Evolutionary conservation across 2,329 filamentous ascomycete species (phyloP).

Genomic region (Aspergillaceae sp.): DNA sequence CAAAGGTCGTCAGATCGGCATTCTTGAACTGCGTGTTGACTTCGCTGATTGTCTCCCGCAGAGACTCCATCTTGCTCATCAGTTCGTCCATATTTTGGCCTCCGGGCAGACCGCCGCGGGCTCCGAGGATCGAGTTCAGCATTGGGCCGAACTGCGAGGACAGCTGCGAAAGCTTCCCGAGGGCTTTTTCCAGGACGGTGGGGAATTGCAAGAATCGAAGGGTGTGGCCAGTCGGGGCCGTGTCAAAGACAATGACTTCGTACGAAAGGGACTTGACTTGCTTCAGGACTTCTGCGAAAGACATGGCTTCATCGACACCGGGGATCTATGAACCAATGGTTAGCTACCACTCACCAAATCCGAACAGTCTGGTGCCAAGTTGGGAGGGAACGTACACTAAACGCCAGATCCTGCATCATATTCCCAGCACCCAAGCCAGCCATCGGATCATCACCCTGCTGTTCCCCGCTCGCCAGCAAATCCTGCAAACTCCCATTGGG

Average conservation of each 20-base stretch:
- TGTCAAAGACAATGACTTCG: slow-evolving; percentile 99
- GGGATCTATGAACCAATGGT: slow-evolving; percentile 61
- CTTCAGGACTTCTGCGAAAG: slow-evolving; percentile 96
- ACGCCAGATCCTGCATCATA: slow-evolving; percentile 98
- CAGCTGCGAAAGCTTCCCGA: slow-evolving; percentile 93
- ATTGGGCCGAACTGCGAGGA: slow-evolving; percentile 92
- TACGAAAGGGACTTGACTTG: slow-evolving; percentile 98
- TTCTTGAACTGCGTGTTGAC: slow-evolving; percentile 99
- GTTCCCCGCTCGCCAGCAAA: slow-evolving; percentile 68
- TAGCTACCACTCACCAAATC: not conserved
- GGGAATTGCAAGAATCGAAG: slow-evolving; percentile 98
- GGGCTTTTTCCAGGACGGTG: slow-evolving; percentile 92
- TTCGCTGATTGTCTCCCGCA: slow-evolving; percentile 87
- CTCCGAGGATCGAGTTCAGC: slow-evolving; percentile 84
- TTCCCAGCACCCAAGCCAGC: slow-evolving; percentile 66
- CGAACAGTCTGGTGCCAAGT: not conserved
- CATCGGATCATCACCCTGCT: slow-evolving; percentile 55
- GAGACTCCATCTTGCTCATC: slow-evolving; percentile 85
- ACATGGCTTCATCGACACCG: slow-evolving; percentile 98
- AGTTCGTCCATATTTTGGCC: slow-evolving; percentile 90
- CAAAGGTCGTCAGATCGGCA: slow-evolving; percentile 87
- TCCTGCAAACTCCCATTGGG: slow-evolving; percentile 98
- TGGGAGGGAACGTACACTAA: slow-evolving; percentile 54
- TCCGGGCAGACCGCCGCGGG: slow-evolving; percentile 68
- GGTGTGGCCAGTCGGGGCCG: slow-evolving; percentile 93